Conservation (phyloP, 2,329 filamentous ascomycete species). For the Bipolaris sorokiniana region DNA sequence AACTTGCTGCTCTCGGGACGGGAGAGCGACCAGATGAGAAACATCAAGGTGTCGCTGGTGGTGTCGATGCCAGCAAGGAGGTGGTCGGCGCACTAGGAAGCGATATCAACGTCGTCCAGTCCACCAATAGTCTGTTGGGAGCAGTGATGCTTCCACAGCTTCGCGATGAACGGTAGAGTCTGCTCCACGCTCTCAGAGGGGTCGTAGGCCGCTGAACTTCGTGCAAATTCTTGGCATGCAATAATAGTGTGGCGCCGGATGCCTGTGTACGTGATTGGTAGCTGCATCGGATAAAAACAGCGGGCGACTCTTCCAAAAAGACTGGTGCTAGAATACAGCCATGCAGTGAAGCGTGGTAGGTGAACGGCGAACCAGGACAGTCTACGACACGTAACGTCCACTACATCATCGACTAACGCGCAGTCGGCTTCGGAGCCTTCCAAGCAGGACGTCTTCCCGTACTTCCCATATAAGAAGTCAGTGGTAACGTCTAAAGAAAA, state of each 20-base stretch:
- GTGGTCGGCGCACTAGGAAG: constrained; percentile 61
- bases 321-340: background rate
- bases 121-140: background rate
- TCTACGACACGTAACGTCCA: background rate
- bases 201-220: background rate
- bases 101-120: constrained; percentile 55
- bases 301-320: background rate
- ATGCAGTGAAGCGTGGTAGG: background rate
- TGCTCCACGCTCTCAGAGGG: background rate
- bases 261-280: background rate
- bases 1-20: constrained; percentile 16
- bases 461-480: background rate
- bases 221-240: background rate
- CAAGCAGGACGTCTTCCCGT: background rate
- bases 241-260: background rate
- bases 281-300: background rate
- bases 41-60: constrained; percentile 59
- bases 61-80: constrained; percentile 61
- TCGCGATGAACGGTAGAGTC: background rate
- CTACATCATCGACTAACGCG: background rate
- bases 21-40: constrained; percentile 41
- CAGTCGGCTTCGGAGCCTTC: background rate
- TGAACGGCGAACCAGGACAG: background rate
- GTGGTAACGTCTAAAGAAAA: background rate
- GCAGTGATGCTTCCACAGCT: background rate